Evolutionary conservation across 768 basidiomycete species (phyloP), one percentile per base, ranked within the genome.

Genomic region (Naganishia randhawae): DNA sequence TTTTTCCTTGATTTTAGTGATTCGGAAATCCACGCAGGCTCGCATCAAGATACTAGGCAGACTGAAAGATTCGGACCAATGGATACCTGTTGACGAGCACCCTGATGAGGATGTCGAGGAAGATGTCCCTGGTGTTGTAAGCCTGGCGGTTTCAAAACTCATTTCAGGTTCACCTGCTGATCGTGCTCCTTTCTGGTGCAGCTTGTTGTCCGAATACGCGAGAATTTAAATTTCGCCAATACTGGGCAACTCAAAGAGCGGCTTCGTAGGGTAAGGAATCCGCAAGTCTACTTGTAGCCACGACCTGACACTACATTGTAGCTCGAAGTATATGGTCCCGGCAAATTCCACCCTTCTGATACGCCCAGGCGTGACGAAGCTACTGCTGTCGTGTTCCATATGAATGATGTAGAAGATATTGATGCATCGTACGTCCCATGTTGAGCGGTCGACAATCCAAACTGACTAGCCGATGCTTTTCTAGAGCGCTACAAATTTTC

Each of bases 191-290:
- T 32, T 27, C 33, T 31, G 2, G 0, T 19, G 8, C 42, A 77
- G 72, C 81, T 99, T 52, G 94, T 99, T 54, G 85, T 97, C 7
- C 84, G 92, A 27, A 89, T 99, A 64, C 82, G 92, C 33, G 95
- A 98, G 80, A 89, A 86, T 74, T 83, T 99, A 31, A 90, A 92
- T 75, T 99, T 99, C 72, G 93, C 95, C 14, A 99, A 99, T 77
- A 94, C 94, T 25, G 90, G 92, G 39, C 92, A 94, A 74, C 82
- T 99, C 25, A 97, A 97, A 83, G 93, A 82, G 50, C 71, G 81
- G 14, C 70, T 82, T 3, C 68, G 81, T 52, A 89, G 92, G 89
- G 78, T 88, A 90, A 72, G 77, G 39, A 25, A 1, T 50, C 22
- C 31, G 25, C 25, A 17, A 22, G 17, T 32, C 11, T 13, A 39